Conservation (phyloP, 441 rosid genomes). For the Monsonia emarginata region DNA sequence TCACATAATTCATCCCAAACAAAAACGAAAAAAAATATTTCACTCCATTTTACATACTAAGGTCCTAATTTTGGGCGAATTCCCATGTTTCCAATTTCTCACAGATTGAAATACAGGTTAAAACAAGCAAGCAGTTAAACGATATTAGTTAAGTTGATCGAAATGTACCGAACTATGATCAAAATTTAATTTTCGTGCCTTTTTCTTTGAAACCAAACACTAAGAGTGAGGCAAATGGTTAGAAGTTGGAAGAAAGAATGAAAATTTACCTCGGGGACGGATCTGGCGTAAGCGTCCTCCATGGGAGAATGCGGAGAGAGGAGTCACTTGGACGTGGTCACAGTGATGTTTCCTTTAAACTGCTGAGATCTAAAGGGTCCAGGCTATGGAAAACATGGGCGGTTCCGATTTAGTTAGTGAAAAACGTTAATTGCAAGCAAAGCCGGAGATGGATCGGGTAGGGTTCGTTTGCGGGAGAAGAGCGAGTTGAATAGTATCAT, state of each 20-base stretch:
- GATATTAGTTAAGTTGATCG: background rate
- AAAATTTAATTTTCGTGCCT: background rate
- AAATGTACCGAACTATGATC: background rate
- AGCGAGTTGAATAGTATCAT: too few species aligned
- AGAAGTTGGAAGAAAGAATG: background rate
- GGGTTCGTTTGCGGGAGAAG: background rate
- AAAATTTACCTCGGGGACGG: conserved; percentile 63
- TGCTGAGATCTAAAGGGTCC: background rate
- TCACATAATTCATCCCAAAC: background rate
- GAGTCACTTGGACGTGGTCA: background rate
- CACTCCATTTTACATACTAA: background rate
- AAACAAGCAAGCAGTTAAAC: background rate
- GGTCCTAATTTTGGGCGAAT: background rate
- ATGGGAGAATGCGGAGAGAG: conserved; percentile 23
- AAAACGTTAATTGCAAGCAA: background rate
- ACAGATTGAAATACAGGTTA: background rate
- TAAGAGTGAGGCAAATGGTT: background rate
- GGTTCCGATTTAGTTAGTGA: background rate
- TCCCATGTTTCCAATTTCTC: background rate
- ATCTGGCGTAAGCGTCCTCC: conserved; percentile 95
- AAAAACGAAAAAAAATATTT: background rate
- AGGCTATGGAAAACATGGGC: background rate
- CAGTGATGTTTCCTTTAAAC: background rate
- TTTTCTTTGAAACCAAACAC: background rate
- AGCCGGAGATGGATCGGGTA: background rate